Conservation (phyloP, 164 flowering plant genomes). For the Santalum album region DNA sequence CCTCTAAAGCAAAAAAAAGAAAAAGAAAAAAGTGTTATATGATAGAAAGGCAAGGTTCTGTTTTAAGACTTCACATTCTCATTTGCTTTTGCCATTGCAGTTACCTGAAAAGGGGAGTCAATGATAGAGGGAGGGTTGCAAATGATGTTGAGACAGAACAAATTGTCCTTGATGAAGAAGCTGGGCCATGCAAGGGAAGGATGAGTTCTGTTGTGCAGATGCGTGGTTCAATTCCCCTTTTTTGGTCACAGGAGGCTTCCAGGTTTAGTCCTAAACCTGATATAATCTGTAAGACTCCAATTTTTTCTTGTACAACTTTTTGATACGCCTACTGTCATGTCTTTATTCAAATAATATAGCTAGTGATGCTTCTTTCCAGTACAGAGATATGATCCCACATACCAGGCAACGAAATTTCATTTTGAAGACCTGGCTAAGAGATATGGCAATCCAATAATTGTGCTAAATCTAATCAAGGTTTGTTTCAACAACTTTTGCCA, state of each 20-base stretch:
- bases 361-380: constrained; percentile 36
- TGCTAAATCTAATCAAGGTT: constrained; percentile 92
- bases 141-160: constrained; percentile 99
- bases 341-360: neutral
- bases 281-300: constrained; percentile 60
- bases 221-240: constrained; percentile 98
- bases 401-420: constrained; percentile 85
- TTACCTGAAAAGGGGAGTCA: constrained; percentile 92
- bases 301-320: neutral
- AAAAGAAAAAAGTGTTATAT: too few relatives aligned
- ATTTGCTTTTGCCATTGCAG: constrained; percentile 29
- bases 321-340: neutral
- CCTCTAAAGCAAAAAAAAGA: too few relatives aligned
- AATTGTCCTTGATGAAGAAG: constrained; percentile 87
- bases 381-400: constrained; percentile 96
- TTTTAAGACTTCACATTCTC: constrained; percentile 1
- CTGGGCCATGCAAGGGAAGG: constrained; percentile 83
- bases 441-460: constrained; percentile 97
- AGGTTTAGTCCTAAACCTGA: constrained; percentile 97
- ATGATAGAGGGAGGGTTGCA: constrained; percentile 95
- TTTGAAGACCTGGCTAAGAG: constrained; percentile 87
- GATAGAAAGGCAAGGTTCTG: neutral
- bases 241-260: constrained; percentile 99
- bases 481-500: neutral
- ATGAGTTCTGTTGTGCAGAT: constrained; percentile 98